phyloP scores from a whole-genome alignment of 2,329 filamentous ascomycete species.

The Hymenoscyphus repandus region DNA sequence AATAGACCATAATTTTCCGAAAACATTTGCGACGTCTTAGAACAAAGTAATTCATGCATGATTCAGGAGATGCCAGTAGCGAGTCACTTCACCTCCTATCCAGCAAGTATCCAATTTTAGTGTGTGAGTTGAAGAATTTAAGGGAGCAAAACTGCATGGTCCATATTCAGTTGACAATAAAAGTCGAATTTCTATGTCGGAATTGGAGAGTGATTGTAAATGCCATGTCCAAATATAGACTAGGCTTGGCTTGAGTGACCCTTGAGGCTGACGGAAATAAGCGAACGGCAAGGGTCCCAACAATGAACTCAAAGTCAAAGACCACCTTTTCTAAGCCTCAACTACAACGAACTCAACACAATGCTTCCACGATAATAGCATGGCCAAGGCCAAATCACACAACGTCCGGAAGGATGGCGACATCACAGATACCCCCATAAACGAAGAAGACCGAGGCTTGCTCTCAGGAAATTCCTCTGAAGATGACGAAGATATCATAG shows the following conservation, averaged over 20 bases:
- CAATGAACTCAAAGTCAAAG: conserved; percentile 2
- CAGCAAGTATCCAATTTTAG: no score
- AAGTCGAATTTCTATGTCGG: no score
- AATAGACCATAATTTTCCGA: background rate
- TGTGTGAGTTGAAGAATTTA: no score
- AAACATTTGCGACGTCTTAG: background rate
- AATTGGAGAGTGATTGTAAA: no score
- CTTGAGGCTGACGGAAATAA: conserved; percentile 8
- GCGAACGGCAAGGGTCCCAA: conserved; percentile 13
- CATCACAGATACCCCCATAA: conserved; percentile 10
- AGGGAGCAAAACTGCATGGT: no score
- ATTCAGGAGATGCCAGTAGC: no score
- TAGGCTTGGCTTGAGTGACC: background rate
- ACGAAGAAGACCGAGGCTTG: conserved; percentile 37
- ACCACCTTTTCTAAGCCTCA: conserved; percentile 7
- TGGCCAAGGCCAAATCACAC: conserved; percentile 38
- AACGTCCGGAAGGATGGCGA: conserved; percentile 28
- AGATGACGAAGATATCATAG: conserved; percentile 29
- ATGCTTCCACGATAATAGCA: conserved; percentile 38
- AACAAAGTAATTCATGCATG: no score
- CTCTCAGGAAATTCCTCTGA: conserved; percentile 29
- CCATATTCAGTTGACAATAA: no score
- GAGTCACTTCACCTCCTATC: no score
- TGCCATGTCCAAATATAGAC: no score
- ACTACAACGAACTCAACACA: conserved; percentile 20